phyloP scores from a whole-genome alignment of 192 early-diverging fungal genomes.

The Linnemannia hyalina region DNA sequence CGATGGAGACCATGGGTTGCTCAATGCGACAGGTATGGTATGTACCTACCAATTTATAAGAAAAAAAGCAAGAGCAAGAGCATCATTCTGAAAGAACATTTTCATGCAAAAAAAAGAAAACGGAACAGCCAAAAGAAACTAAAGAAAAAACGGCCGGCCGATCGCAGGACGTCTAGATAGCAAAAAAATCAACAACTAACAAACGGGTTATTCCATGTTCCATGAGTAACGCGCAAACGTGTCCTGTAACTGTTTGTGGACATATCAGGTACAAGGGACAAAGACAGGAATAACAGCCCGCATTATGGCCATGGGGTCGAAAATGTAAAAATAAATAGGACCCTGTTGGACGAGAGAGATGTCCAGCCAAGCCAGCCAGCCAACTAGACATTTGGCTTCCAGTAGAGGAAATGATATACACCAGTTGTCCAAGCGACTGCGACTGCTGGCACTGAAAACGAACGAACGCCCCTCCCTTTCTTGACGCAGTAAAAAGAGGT shows the following conservation, averaged over 20 bases:
- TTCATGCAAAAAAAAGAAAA: constrained; percentile 2
- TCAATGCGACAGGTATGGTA: not conserved
- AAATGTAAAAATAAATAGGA: too few relatives aligned
- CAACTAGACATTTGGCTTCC: not conserved
- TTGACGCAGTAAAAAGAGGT: not conserved
- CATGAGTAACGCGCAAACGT: too few relatives aligned
- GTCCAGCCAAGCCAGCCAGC: not conserved
- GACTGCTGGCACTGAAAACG: not conserved
- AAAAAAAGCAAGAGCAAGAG: not conserved
- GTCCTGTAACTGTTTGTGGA: too few relatives aligned
- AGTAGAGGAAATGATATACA: not conserved
- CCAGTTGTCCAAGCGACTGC: not conserved
- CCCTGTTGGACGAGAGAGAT: too few relatives aligned
- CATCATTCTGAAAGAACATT: not conserved
- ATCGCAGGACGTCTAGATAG: not conserved
- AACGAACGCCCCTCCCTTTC: not conserved
- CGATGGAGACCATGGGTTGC: not conserved
- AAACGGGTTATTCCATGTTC: not conserved
- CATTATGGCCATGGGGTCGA: too few relatives aligned
- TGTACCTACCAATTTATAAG: not conserved
- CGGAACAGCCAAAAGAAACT: not conserved
- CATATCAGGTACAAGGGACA: too few relatives aligned
- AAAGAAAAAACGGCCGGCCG: not conserved
- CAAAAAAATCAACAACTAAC: not conserved
- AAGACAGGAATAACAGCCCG: too few relatives aligned